These are phyloP conservation scores for Candida sp. DNA, from an alignment of 1,139 yeast species.

Conservation along the genomic window DNA sequence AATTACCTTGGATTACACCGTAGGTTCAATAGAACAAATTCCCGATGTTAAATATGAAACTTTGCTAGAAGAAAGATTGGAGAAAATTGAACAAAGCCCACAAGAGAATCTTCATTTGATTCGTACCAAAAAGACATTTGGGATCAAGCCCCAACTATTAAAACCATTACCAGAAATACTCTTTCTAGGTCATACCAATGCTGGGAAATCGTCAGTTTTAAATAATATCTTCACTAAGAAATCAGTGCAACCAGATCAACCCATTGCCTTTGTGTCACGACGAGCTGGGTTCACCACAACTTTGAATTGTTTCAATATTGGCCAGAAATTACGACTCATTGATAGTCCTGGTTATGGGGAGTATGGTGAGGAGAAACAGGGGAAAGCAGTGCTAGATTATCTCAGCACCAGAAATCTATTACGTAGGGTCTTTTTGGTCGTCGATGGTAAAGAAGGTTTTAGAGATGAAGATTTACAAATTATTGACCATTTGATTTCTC, in stretches of 20 bases:
- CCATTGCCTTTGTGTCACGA: conserved; percentile 53
- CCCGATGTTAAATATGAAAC: conserved; percentile 52
- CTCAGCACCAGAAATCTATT: conserved; percentile 51
- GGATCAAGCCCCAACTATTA: conserved; percentile 25
- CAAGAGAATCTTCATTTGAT: conserved; percentile 15
- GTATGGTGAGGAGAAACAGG: conserved; percentile 61
- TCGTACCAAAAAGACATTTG: conserved; percentile 22
- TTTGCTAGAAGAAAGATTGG: conserved; percentile 18
- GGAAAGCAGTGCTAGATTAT: conserved; percentile 63
- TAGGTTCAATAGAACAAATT: conserved; percentile 46
- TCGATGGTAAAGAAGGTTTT: conserved; percentile 59
- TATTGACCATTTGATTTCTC: conserved; percentile 44
- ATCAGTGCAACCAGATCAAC: conserved; percentile 22
- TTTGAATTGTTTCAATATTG: conserved; percentile 68
- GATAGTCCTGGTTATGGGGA: conserved; percentile 91
- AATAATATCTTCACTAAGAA: conserved; percentile 45
- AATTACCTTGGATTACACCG: conserved; percentile 58
- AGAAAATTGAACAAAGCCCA: conserved; percentile 16
- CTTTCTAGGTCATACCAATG: conserved; percentile 77
- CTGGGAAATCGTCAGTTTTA: conserved; percentile 77
- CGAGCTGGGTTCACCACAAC: conserved; percentile 78
- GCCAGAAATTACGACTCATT: conserved; percentile 58
- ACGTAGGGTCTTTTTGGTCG: conserved; percentile 54
- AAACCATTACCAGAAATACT: conserved; percentile 61
- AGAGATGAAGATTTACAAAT: conserved; percentile 53